phyloP scores from a whole-genome alignment of 208 protist genomes.

The Wallacemonas sp. region DNA sequence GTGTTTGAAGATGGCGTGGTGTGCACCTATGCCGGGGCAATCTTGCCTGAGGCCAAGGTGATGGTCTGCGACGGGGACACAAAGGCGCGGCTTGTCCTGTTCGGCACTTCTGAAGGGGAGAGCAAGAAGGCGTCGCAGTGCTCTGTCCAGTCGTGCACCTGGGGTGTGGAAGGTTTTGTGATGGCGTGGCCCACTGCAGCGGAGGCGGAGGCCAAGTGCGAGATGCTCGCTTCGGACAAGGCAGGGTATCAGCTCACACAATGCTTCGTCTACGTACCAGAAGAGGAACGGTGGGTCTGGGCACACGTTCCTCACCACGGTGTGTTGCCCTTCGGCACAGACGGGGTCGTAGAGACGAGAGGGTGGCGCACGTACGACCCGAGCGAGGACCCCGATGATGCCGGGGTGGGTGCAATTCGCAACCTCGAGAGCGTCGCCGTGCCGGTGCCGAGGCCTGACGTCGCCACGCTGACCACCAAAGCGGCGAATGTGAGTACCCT shows the following conservation, averaged over 20 bases:
- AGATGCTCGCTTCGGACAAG: slow-evolving; percentile 23
- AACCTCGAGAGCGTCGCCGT: not conserved
- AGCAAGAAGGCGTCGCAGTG: not conserved
- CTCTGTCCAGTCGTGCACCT: slow-evolving; percentile 14
- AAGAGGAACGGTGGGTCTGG: slow-evolving; percentile 46
- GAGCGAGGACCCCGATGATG: not conserved
- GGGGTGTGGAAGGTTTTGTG: slow-evolving; percentile 43
- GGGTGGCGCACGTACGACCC: slow-evolving; percentile 17
- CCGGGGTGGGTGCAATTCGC: slow-evolving; percentile 38
- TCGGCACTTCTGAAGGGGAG: slow-evolving; percentile 14
- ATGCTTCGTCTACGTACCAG: slow-evolving; percentile 52
- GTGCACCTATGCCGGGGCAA: slow-evolving; percentile 39
- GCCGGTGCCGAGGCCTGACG: not conserved
- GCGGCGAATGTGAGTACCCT: not conserved
- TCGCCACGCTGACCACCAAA: not conserved
- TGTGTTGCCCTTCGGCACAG: slow-evolving; percentile 9
- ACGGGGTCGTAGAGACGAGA: not conserved
- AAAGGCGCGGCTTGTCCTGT: slow-evolving; percentile 18
- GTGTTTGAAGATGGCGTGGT: slow-evolving; percentile 37
- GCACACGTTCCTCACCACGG: slow-evolving; percentile 39
- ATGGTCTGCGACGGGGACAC: not conserved
- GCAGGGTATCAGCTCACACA: slow-evolving; percentile 21
- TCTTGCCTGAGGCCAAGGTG: slow-evolving; percentile 41
- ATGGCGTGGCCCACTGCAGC: slow-evolving; percentile 46
- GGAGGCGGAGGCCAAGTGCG: slow-evolving; percentile 29